A percentile compares a stretch with the other conserved stretches of the same genome.
Conservation (phyloP, 208 protist species). For the Leishmania mexicana region DNA sequence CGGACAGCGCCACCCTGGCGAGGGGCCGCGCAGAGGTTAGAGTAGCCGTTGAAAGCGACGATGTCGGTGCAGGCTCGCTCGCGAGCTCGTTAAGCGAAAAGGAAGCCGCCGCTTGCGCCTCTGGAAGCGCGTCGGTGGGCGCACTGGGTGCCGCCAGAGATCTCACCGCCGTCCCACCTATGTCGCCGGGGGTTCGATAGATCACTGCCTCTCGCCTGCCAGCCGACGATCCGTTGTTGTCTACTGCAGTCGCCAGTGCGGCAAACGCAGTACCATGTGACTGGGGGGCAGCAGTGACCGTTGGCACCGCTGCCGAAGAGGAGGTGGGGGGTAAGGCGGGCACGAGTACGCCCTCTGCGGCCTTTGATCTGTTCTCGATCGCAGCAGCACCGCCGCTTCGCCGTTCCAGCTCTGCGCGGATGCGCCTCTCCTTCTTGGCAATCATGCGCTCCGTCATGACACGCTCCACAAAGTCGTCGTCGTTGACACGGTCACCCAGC, state of each 20-base stretch:
- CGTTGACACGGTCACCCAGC: constrained; percentile 66
- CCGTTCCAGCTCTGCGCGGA: constrained; percentile 48
- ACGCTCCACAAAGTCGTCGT: constrained; percentile 74
- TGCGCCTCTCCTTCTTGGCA: constrained; percentile 77
- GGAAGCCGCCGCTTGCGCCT: not conserved
- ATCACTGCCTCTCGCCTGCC: not conserved
- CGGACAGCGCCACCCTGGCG: not conserved
- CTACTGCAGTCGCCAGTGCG: not conserved
- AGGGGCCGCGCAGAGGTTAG: not conserved
- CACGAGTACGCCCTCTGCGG: not conserved
- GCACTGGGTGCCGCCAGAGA: not conserved
- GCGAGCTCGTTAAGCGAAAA: not conserved
- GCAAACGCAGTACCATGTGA: not conserved
- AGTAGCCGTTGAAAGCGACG: not conserved
- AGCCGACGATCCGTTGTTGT: not conserved
- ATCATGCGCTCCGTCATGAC: constrained; percentile 84
- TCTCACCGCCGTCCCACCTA: constrained; percentile 7
- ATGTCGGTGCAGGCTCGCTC: not conserved
- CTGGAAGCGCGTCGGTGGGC: not conserved
- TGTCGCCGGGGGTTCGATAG: constrained; percentile 45
- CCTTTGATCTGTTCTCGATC: not conserved
- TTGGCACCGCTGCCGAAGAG: not conserved
- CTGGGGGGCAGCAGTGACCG: not conserved
- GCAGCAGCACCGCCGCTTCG: constrained; percentile 9
- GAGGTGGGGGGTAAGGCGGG: not conserved